These are phyloP conservation scores for Gossypium bickii DNA, from an alignment of 345 rosid genomes.

Conservation along the genomic window DNA sequence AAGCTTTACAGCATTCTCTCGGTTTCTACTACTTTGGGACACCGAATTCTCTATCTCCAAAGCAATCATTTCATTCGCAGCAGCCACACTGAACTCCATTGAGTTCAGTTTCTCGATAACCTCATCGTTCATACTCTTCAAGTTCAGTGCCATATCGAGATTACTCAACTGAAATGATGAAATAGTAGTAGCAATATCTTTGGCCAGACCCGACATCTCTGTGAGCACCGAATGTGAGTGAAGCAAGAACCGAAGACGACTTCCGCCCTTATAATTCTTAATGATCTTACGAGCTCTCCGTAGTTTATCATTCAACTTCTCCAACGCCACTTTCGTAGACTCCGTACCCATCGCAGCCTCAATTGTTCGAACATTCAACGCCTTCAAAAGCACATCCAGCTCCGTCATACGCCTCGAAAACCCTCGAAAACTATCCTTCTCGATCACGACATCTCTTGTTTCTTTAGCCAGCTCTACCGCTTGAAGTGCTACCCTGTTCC, in stretches of 20 bases:
- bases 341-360: slow-evolving; percentile 35
- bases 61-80: slow-evolving; percentile 30
- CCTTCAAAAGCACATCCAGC: slow-evolving; percentile 25
- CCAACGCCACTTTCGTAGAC: slow-evolving; percentile 24
- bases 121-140: slow-evolving; percentile 27
- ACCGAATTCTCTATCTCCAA: slow-evolving; percentile 32
- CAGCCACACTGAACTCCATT: slow-evolving; percentile 30
- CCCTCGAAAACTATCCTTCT: slow-evolving; percentile 31
- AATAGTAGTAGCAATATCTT: slow-evolving; percentile 40
- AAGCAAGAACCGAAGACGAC: slow-evolving; percentile 35
- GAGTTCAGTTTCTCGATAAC: slow-evolving; percentile 27
- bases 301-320: slow-evolving; percentile 29
- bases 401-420: slow-evolving; percentile 33
- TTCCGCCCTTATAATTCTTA: slow-evolving; percentile 34
- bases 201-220: slow-evolving; percentile 33
- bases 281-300: slow-evolving; percentile 28
- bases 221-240: slow-evolving; percentile 23
- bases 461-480: slow-evolving; percentile 28
- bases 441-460: slow-evolving; percentile 34
- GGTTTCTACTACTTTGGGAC: slow-evolving; percentile 23
- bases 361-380: slow-evolving; percentile 29
- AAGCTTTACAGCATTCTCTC: slow-evolving; percentile 31
- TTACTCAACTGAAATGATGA: slow-evolving; percentile 40
- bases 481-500: slow-evolving; percentile 35
- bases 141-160: slow-evolving; percentile 31